Evolutionary conservation across 352 stramenopile species (phyloP).

Genomic region (Peronospora farinosa): DNA sequence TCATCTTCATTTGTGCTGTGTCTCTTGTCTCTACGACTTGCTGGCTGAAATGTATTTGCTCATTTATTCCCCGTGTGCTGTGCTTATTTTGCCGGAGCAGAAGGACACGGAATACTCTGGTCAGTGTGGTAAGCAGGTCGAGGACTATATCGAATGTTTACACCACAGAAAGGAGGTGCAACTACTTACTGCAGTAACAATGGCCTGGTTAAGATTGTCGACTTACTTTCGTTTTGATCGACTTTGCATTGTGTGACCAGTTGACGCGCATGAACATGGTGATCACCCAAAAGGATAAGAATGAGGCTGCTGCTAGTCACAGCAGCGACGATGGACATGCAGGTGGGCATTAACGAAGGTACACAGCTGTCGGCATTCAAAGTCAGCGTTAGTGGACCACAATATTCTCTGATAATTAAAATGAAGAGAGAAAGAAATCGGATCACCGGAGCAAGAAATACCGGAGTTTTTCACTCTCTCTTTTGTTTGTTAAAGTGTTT

Average conservation of each 20-base stretch:
- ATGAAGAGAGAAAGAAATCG: slow-evolving; percentile 8
- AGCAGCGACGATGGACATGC: slow-evolving; percentile 39
- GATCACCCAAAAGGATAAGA: slow-evolving; percentile 69
- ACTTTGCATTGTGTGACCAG: slow-evolving; percentile 26
- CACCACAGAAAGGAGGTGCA: slow-evolving; percentile 92
- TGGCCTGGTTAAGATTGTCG: neutral
- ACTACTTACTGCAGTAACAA: neutral
- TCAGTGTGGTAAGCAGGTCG: slow-evolving; percentile 79
- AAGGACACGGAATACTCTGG: slow-evolving; percentile 77
- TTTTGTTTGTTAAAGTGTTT: too few relatives aligned
- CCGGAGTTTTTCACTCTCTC: too few relatives aligned
- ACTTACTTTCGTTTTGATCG: neutral
- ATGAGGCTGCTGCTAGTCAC: slow-evolving; percentile 47
- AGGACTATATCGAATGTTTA: slow-evolving; percentile 94
- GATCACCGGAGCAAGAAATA: neutral
- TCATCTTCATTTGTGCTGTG: slow-evolving; percentile 23
- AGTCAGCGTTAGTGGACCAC: slow-evolving; percentile 3
- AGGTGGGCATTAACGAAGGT: slow-evolving; percentile 36
- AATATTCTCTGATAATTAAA: slow-evolving; percentile 9
- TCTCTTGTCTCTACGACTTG: neutral
- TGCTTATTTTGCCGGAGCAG: slow-evolving; percentile 29
- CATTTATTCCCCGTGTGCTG: slow-evolving; percentile 13
- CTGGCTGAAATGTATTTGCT: slow-evolving; percentile 1
- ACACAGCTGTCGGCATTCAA: neutral
- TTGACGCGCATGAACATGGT: slow-evolving; percentile 82